Base-by-base conservation (phyloP, 306 rosid genomes). In the Vicia villosa region DNA sequence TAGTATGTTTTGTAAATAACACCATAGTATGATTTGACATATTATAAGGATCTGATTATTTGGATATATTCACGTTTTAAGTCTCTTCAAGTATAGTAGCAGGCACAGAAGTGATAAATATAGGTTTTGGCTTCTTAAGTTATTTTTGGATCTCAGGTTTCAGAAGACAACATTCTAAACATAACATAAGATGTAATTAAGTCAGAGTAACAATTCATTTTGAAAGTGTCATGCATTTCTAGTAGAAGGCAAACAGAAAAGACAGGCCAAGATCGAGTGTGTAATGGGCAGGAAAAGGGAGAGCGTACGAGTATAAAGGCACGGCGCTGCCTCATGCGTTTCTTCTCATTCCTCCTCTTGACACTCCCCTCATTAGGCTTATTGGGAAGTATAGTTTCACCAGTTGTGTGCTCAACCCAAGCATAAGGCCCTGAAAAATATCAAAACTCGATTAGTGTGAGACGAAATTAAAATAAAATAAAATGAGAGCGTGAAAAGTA, bases 311-410 rank as follows among this genome's bases (percentile, higher is more conserved):
- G 37, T 55, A 94, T 84, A 78, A 94, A 94, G 16, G 96, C 96
- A 5, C 79, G 89, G 55, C 81, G 95, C 82, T 45, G 89, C 86
- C 81, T 86, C 76, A 87, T 86, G 58, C 95, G 96, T 78, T 91
- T 95, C 80, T 89, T 95, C 81, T 89, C 97, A 28, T 95, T 95
- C 84, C 92, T 85, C 76, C 92, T 77, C 78, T 91, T 91, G 77
- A 89, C 85, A 61, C 99, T 91, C 69, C 97, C 99, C 69, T 89
- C 91, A 24, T 95, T 93, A 32, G 96, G 98, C 45, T 80, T 82
- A 71, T 72, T 88, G 11, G 91, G 89, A 74, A 78, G 86, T 75
- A 95, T 84, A 12, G 95, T 74, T 34, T 91, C 80, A 2, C 96
- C 98, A 34, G 89, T 88, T 40, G 86, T 74, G 66, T 80, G 74